A percentile compares a stretch with the other conserved stretches of the same genome.
Evolutionary conservation across 495 filamentous ascomycete species (phyloP).

Genomic region (Penicillium egyptiacum): DNA sequence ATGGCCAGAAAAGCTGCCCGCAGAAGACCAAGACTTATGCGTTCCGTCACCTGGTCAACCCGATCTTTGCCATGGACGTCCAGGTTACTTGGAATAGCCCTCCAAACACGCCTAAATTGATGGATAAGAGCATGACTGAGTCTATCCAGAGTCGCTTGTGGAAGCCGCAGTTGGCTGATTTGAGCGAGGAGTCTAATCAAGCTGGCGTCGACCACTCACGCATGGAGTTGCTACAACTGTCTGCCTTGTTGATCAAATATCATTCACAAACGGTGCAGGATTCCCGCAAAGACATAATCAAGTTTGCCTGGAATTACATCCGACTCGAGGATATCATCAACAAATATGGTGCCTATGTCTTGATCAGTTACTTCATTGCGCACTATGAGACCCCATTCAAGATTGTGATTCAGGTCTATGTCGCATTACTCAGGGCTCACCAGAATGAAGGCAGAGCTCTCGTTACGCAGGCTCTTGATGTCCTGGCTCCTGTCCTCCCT

Average conservation of each 20-base stretch:
- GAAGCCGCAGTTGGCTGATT: constrained; percentile 81
- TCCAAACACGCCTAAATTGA: constrained; percentile 66
- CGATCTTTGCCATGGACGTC: constrained; percentile 95
- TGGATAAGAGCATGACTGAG: constrained; percentile 87
- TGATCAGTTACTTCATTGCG: constrained; percentile 96
- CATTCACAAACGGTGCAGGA: constrained; percentile 81
- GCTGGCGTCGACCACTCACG: constrained; percentile 91
- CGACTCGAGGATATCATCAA: constrained; percentile 97
- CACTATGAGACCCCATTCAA: constrained; percentile 96
- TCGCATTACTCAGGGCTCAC: constrained; percentile 84
- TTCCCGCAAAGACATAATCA: constrained; percentile 95
- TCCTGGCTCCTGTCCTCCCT: constrained; percentile 90
- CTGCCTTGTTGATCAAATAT: constrained; percentile 92
- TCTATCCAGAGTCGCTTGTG: constrained; percentile 91
- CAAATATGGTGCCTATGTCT: constrained; percentile 95
- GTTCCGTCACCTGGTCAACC: constrained; percentile 90
- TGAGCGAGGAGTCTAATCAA: constrained; percentile 80
- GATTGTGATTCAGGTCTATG: constrained; percentile 92
- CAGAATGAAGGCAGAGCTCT: constrained; percentile 91
- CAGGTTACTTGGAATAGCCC: constrained; percentile 56
- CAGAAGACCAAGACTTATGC: constrained; percentile 92
- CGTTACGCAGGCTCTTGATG: constrained; percentile 89
- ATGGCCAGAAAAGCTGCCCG: constrained; percentile 69
- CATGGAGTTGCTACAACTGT: constrained; percentile 93
- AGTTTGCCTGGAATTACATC: constrained; percentile 98